phyloP scores from a whole-genome alignment of 129 eudicot genomes.

The Deinandra increscens region DNA sequence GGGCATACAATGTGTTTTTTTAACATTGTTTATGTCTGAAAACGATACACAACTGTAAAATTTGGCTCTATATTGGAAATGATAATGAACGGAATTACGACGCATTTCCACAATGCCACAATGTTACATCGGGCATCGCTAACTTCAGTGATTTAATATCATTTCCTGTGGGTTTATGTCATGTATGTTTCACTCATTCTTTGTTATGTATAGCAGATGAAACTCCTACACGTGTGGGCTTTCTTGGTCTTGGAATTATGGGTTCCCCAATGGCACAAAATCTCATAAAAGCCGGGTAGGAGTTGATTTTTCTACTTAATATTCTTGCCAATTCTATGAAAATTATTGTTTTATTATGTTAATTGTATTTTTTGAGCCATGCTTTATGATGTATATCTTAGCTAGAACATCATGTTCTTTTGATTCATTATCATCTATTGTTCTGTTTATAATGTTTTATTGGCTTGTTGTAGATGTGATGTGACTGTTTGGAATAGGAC shows the following conservation, averaged over 20 bases:
- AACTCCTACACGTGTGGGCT: constrained; percentile 64
- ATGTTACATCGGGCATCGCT: background rate
- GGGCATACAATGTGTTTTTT: background rate
- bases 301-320: constrained; percentile 10
- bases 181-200: constrained; percentile 7
- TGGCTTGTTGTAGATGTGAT: constrained; percentile 68
- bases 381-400: background rate
- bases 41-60: background rate
- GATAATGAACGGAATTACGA: background rate
- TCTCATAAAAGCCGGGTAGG: constrained; percentile 87
- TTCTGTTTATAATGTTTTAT: constrained; percentile 10
- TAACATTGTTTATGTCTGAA: background rate
- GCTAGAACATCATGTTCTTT: background rate
- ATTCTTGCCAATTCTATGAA: background rate
- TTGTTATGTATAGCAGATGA: constrained; percentile 47
- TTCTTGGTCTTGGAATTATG: constrained; percentile 98
- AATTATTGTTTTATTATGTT: background rate
- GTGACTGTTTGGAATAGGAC: constrained; percentile 98
- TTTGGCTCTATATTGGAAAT: background rate
- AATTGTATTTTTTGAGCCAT: constrained; percentile 1
- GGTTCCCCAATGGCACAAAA: constrained; percentile 96
- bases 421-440: background rate
- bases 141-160: background rate
- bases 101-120: background rate
- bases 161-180: background rate